A percentile compares a stretch with the other conserved stretches of the same genome.
Evolutionary conservation across 352 stramenopile species (phyloP).

Genomic region (Phytophthora pistaciae): DNA sequence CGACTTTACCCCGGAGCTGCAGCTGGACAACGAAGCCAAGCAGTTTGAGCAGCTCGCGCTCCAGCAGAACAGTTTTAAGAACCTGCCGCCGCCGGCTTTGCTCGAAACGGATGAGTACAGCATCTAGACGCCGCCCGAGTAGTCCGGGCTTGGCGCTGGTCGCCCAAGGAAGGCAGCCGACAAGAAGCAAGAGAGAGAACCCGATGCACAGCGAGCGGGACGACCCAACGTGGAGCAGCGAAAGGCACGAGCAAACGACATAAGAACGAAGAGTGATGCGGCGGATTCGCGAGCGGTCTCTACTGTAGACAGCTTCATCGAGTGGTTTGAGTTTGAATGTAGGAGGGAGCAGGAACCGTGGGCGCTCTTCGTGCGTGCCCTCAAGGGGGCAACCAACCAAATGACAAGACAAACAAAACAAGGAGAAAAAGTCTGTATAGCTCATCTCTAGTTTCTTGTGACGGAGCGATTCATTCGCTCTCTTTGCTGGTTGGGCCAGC

Average conservation of each 20-base stretch:
- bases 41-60: conserved; percentile 88
- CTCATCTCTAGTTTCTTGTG: not conserved
- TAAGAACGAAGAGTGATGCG: conserved; percentile 20
- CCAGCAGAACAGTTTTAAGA: conserved; percentile 86
- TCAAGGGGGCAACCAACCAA: conserved; percentile 29
- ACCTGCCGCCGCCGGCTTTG: conserved; percentile 73
- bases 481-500: not conserved
- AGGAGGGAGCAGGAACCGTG: conserved; percentile 24
- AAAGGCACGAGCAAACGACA: conserved; percentile 17
- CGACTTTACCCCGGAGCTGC: conserved; percentile 86
- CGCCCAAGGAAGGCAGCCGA: conserved; percentile 42
- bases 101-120: conserved; percentile 87
- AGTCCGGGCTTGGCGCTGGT: conserved; percentile 17
- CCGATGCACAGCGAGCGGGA: conserved; percentile 18
- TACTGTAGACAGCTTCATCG: conserved; percentile 26
- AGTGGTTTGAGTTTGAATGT: conserved; percentile 41
- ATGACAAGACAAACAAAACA: conserved; percentile 30
- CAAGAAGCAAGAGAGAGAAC: conserved; percentile 10
- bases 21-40: conserved; percentile 83
- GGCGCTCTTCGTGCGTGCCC: conserved; percentile 24
- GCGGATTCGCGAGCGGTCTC: conserved; percentile 25
- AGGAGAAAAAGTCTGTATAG: conserved; percentile 30
- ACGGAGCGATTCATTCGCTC: not conserved
- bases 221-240: conserved; percentile 14
- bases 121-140: conserved; percentile 52